A percentile compares a stretch with the other conserved stretches of the same genome.
phyloP scores from a whole-genome alignment of 345 rosid species.

The Acer negundo region DNA sequence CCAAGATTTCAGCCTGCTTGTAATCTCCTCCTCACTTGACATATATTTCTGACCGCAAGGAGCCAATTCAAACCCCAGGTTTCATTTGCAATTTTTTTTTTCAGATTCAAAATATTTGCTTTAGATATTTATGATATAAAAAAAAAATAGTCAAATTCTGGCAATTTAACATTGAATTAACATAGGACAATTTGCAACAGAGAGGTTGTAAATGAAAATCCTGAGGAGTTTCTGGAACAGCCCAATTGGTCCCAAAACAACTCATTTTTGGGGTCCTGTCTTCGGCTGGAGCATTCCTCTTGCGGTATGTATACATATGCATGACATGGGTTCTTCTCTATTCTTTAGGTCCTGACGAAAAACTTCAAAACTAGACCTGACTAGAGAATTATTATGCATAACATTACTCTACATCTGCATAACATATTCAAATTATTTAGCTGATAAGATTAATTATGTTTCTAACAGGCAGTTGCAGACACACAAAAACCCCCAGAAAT shows the following conservation, averaged over 20 bases:
- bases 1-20: neutral
- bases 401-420: neutral
- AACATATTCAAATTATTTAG: neutral
- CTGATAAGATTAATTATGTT: neutral
- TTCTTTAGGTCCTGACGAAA: too few species aligned
- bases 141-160: neutral
- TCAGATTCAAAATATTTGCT: neutral
- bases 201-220: constrained; percentile 16
- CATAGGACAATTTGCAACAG: neutral
- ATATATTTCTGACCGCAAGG: too few species aligned
- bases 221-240: constrained; percentile 39
- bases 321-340: neutral
- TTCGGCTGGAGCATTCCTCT: constrained; percentile 42
- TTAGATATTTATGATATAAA: neutral
- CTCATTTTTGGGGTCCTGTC: constrained; percentile 64
- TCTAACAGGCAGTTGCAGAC: constrained; percentile 30
- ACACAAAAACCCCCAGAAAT: constrained; percentile 40
- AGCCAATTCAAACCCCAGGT: neutral
- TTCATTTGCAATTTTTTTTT: neutral
- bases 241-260: constrained; percentile 55
- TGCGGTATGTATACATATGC: constrained; percentile 37
- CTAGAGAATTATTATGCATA: too few species aligned
- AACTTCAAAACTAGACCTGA: too few species aligned
- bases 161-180: neutral
- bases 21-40: neutral